Conservation (phyloP, 23 red algal genomes). For the Pyropia haitanensis region DNA sequence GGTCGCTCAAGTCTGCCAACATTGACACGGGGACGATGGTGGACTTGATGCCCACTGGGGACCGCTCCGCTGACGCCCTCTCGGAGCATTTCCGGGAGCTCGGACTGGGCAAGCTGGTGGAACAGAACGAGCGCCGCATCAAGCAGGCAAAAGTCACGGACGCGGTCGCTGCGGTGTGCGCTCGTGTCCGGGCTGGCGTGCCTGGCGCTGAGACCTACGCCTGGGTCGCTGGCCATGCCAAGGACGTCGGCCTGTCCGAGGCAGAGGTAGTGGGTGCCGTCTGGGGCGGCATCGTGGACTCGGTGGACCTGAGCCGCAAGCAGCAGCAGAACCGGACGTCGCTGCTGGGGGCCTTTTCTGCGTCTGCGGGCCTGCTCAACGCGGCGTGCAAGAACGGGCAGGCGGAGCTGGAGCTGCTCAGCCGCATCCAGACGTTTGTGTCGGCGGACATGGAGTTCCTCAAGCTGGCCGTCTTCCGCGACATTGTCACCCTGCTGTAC, state of each 20-base stretch:
- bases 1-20: constrained; percentile 36
- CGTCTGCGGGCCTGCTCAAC: constrained; percentile 32
- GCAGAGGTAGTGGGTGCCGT: constrained; percentile 29
- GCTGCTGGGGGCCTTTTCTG: constrained; percentile 35
- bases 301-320: constrained; percentile 54
- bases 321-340: constrained; percentile 57
- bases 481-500: constrained; percentile 60
- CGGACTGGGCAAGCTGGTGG: constrained; percentile 64
- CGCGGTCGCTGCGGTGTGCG: too few relatives aligned
- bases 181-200: constrained; percentile 29
- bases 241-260: constrained; percentile 40
- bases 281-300: constrained; percentile 44
- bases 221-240: constrained; percentile 19
- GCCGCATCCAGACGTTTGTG: constrained; percentile 50
- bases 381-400: constrained; percentile 31
- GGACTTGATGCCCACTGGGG: constrained; percentile 53
- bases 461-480: constrained; percentile 58
- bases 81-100: constrained; percentile 40
- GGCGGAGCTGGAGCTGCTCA: constrained; percentile 53
- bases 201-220: constrained; percentile 24
- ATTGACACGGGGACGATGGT: constrained; percentile 72
- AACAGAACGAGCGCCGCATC: constrained; percentile 58
- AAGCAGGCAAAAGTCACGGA: constrained; percentile 27
- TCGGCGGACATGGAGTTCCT: constrained; percentile 72
- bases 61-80: constrained; percentile 50